Evolutionary conservation across 169 alveolate genomes (phyloP), one percentile per base, ranked within the genome.

Genomic region (Babesia ovis): DNA sequence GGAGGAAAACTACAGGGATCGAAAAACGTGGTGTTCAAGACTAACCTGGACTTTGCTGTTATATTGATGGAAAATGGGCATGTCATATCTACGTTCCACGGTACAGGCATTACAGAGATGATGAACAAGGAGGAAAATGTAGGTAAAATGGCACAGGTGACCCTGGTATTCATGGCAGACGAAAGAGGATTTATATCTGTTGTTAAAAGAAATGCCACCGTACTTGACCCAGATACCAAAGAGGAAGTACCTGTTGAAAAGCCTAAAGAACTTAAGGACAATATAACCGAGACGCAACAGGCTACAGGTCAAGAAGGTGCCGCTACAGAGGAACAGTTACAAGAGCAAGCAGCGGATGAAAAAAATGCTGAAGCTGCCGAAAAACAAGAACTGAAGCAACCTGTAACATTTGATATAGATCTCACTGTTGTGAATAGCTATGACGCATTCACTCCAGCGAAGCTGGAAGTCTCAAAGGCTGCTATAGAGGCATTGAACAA

Each of bases 11-110:
- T 79, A 25, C 48, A 58, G 29, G 69, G 46, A 35, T 3, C 70
- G 12, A 79, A 79, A 32, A 35, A 16, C 25, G 56, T 79, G 0
- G 77, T 64, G 11, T 62, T 79, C 58, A 62, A 79, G 46, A 61
- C 83, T 1, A 46, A 34, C 14, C 2, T 45, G 32, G 81, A 68
- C 59, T 59, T 79, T 58, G 20, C 37, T 9, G 43, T 79, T 14
- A 22, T 23, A 2, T 22, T 79, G 27, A 41, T 25, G 43, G 87
- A 79, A 43, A 68, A 50, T 46, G 69, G 25, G 11, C 6, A 16
- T 16, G 42, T 14, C 22, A 37, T 54, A 18, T 3, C 79, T 12
- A 9, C 20, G 1, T 34, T 32, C 64, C 35, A 43, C 20, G 68
- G 3, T 11, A 32, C 58, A 2, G 84, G 83, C n/a, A 59, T 72